Evolutionary conservation across 108 stramenopile species (phyloP).

Genomic region (Conticribra guillardii): DNA sequence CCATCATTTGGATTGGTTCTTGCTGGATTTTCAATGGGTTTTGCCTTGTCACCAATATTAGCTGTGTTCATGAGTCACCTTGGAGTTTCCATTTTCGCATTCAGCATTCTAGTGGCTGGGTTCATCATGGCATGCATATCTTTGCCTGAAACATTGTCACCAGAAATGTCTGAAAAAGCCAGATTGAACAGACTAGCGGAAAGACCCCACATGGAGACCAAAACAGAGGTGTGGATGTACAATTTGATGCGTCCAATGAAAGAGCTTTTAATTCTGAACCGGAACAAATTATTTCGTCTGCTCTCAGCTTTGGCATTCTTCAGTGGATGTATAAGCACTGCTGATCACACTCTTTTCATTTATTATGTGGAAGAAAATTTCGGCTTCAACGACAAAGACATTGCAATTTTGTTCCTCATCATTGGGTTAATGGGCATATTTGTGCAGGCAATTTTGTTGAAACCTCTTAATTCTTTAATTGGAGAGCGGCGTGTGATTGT

Average conservation of each 20-base stretch:
- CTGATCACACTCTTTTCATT: slow-evolving; percentile 73
- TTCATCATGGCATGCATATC: slow-evolving; percentile 54
- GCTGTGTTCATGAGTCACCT: slow-evolving; percentile 64
- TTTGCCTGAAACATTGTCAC: slow-evolving; percentile 79
- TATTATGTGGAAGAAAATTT: slow-evolving; percentile 85
- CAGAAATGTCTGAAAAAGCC: slow-evolving; percentile 58
- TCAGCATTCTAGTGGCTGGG: slow-evolving; percentile 48
- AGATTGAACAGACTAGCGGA: slow-evolving; percentile 24
- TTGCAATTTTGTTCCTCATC: slow-evolving; percentile 72
- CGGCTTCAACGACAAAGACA: slow-evolving; percentile 63
- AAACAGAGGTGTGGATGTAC: slow-evolving; percentile 29
- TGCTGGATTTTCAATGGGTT: slow-evolving; percentile 79
- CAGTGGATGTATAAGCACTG: slow-evolving; percentile 65
- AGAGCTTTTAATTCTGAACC: slow-evolving; percentile 82
- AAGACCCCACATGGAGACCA: slow-evolving; percentile 10
- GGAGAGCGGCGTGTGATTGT: slow-evolving; percentile 75
- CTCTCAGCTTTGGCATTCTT: slow-evolving; percentile 80
- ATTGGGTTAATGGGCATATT: slow-evolving; percentile 73
- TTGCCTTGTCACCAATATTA: slow-evolving; percentile 69
- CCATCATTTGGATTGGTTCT: slow-evolving; percentile 76
- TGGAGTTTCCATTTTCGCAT: slow-evolving; percentile 58
- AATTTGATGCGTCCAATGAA: slow-evolving; percentile 53
- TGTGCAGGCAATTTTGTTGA: slow-evolving; percentile 73
- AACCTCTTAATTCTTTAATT: slow-evolving; percentile 68
- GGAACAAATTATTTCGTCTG: slow-evolving; percentile 75